Evolutionary conservation across 164 flowering plant species (phyloP).

Genomic region (Vitis rotundifolia): DNA sequence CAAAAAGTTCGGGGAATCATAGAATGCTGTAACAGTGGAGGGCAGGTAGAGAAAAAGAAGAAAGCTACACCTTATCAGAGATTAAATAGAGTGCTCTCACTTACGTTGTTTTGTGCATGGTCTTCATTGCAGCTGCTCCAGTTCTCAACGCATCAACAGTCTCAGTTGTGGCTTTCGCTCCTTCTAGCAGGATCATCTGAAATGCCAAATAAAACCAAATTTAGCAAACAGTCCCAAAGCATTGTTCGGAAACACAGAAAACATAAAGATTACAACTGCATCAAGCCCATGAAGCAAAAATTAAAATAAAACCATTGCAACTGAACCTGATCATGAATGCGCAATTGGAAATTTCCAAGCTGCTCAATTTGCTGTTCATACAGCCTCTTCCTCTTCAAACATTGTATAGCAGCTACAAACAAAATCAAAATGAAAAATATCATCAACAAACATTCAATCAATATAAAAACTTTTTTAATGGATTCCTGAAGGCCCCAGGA

Average conservation of each 20-base stretch:
- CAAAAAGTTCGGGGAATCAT: too few relatives aligned
- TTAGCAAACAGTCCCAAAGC: too few relatives aligned
- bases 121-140: slow-evolving; percentile 77
- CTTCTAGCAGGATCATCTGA: slow-evolving; percentile 85
- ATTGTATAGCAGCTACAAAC: slow-evolving; percentile 69
- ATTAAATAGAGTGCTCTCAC: slow-evolving; percentile 17
- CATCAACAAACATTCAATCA: too few relatives aligned
- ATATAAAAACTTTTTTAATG: too few relatives aligned
- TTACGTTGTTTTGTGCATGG: slow-evolving; percentile 80
- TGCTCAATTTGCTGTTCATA: slow-evolving; percentile 76
- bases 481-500: too few relatives aligned
- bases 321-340: slow-evolving; percentile 75
- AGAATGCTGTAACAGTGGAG: too few relatives aligned
- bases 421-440: background rate
- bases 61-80: background rate
- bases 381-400: slow-evolving; percentile 71
- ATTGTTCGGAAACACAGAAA: too few relatives aligned
- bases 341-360: slow-evolving; percentile 69
- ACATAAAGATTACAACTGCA: too few relatives aligned
- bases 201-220: background rate
- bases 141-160: slow-evolving; percentile 75
- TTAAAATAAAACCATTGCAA: background rate
- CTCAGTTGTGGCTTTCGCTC: slow-evolving; percentile 87
- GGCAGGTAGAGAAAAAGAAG: too few relatives aligned
- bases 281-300: too few relatives aligned